Percentiles rank a stretch among this genome's conserved stretches.
Conservation (phyloP, 2,329 filamentous ascomycete species). For the Calonectria naviculata region DNA sequence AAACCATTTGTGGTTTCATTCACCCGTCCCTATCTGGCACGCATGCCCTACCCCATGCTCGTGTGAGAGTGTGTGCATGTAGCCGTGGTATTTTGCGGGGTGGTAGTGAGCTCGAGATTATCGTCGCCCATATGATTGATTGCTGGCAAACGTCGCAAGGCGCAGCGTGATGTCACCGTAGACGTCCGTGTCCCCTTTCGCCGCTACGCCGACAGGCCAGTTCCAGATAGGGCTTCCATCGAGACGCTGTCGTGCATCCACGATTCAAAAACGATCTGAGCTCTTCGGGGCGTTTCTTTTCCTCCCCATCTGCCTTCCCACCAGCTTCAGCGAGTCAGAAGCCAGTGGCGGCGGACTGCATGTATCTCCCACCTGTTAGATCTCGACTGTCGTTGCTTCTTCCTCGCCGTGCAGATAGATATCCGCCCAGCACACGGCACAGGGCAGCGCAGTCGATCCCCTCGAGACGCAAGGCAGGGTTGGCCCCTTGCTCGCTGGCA, state of each 20-base stretch:
- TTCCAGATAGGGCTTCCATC: not conserved
- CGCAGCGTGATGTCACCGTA: constrained; percentile 5
- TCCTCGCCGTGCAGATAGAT: not conserved
- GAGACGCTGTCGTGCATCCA: not conserved
- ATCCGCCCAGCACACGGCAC: not conserved
- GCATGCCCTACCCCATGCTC: not conserved
- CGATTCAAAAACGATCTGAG: not conserved
- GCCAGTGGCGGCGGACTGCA: not conserved
- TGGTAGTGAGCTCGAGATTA: not conserved
- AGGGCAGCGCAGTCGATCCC: not conserved
- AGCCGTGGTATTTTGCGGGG: not conserved
- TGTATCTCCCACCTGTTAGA: not conserved
- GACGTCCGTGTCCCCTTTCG: not conserved
- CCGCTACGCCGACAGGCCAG: constrained; percentile 2
- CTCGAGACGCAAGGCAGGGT: not conserved
- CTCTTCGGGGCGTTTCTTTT: not conserved
- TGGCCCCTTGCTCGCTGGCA: constrained; percentile 4
- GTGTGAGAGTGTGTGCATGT: not conserved
- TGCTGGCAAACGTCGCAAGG: not conserved
- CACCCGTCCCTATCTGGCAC: not conserved
- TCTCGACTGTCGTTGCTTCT: not conserved
- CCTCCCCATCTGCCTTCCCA: no score
- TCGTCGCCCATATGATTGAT: not conserved
- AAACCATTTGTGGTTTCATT: not conserved
- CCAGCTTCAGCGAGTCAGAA: not conserved